phyloP scores from a whole-genome alignment of 805 yeast genomes.

The Yarrowia deformans region DNA sequence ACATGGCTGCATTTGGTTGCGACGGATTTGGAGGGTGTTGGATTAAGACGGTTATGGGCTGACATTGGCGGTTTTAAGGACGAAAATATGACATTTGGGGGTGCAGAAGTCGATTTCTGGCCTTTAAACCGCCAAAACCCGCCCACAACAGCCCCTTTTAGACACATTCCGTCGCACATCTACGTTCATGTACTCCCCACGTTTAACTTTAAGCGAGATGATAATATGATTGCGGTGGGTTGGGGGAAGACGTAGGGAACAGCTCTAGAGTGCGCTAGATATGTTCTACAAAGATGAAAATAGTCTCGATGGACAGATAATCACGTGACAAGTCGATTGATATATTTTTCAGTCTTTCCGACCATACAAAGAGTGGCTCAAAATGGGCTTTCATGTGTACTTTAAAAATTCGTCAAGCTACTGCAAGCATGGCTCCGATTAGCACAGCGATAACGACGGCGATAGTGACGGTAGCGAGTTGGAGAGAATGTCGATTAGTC shows the following conservation, averaged over 20 bases:
- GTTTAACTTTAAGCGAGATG: constrained; percentile 25
- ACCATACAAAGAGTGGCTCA: background rate
- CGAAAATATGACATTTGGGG: background rate
- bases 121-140: background rate
- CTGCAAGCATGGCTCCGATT: no score
- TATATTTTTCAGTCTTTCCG: background rate
- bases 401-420: background rate
- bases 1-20: constrained; percentile 26
- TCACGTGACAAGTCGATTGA: background rate
- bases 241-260: background rate
- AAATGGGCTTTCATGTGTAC: no score
- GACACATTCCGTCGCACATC: background rate
- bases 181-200: background rate
- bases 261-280: no score
- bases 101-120: background rate
- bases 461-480: no score
- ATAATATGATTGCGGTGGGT: constrained; percentile 12
- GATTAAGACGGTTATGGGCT: no score
- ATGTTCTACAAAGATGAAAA: background rate
- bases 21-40: background rate
- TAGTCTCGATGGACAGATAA: background rate
- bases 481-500: no score
- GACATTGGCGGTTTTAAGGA: background rate
- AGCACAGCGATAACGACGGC: no score
- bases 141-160: background rate